phyloP scores from a whole-genome alignment of 805 yeast genomes.

The Lachancea fermentati region DNA sequence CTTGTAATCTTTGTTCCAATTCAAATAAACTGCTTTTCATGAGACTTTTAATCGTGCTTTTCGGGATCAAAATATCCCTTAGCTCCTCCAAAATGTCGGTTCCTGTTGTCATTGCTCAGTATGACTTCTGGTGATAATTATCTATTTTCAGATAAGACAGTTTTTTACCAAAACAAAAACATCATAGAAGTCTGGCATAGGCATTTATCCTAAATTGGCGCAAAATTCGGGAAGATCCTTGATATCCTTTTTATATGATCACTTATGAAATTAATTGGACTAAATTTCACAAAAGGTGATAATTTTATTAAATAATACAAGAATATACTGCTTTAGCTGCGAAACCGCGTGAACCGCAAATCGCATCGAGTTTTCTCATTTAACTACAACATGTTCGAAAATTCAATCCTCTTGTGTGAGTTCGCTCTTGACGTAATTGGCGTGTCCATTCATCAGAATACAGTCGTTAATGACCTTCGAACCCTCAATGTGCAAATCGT shows the following conservation, averaged over 20 bases:
- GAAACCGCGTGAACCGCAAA: too few relatives aligned
- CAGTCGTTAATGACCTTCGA: slow-evolving; percentile 55
- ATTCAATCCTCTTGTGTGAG: slow-evolving; percentile 14
- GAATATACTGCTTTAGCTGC: too few relatives aligned
- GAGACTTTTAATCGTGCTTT: slow-evolving; percentile 8
- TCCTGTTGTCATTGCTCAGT: not conserved
- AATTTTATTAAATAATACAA: too few relatives aligned
- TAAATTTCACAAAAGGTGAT: too few relatives aligned
- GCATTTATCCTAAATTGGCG: too few relatives aligned
- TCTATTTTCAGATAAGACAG: not conserved
- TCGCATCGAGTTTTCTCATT: too few relatives aligned
- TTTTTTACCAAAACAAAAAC: too few relatives aligned
- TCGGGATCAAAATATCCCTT: not conserved
- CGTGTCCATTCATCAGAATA: slow-evolving; percentile 63
- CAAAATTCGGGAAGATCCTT: too few relatives aligned
- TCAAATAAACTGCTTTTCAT: slow-evolving; percentile 13
- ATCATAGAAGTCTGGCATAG: too few relatives aligned
- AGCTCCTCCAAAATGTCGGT: not conserved
- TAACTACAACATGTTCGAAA: too few relatives aligned
- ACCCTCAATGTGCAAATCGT: slow-evolving; percentile 30
- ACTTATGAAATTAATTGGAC: too few relatives aligned
- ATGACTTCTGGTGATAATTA: not conserved
- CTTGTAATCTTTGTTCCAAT: slow-evolving; percentile 14
- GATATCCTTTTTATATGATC: too few relatives aligned
- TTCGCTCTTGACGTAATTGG: slow-evolving; percentile 31